Evolutionary conservation across 257 asterid species (phyloP), one percentile per base, ranked within the genome.

Genomic region (Capsicum chinense): DNA sequence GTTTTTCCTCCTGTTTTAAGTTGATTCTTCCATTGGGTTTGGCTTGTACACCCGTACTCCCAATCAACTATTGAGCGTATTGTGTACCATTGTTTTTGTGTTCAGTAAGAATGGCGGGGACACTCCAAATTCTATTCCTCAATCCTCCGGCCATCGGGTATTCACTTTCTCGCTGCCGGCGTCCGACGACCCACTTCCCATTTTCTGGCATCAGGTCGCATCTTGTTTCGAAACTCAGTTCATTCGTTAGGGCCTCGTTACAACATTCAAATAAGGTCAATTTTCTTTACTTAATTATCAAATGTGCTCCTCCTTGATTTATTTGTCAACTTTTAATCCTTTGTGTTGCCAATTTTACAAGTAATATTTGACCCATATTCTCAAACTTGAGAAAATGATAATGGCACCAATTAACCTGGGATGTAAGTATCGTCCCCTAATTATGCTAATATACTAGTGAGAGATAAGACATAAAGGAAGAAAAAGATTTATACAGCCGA

Each of bases 221-320:
- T 52, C 60, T 74, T 50, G 44, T 35, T 69, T 42, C 33, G 33
- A 42, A 42, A 42, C 0, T 69, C 9, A 42, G 79, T 42, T 69
- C 54, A 69, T 47, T 56, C 9, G 39, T 73, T 19, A 73, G 80
- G 48, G 44, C 80, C 60, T 48, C 6, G 48, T 19, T 19, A 74
- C 80, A 74, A 74, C 62, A 50, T 52, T 74, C 80, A 19, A 21
- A 50, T 21, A 52, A 74, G 80, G 80, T 50, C n/a, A 48, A 21
- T 52, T 6, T 74, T 33, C 62, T 6, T 74, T 74, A 19, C 44
- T 74, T 74, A 12, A 33, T 6, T 21, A 21, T 50, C 0, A n/a
- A 3, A 16, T 42, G 14, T 69, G 33, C 42, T 69, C 42, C 56
- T 69, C 33, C 56, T 69, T 69, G 33, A 39, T 62, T 62, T 62